Evolutionary conservation across 1,284 basidiomycete species (phyloP).

Genomic region (Heterobasidion irregulare): DNA sequence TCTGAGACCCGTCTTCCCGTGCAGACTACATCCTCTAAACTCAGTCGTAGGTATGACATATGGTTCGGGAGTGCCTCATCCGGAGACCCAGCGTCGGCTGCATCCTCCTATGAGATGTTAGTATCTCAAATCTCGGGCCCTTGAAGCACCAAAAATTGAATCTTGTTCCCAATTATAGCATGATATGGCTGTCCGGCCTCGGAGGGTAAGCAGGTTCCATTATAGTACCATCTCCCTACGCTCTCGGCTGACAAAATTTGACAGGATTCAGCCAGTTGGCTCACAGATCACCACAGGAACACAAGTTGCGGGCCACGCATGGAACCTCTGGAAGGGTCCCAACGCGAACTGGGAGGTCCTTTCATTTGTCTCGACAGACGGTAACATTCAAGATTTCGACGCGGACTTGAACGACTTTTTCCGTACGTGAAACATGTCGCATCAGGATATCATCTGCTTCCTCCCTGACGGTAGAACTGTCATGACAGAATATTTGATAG

Average conservation of each 20-base stretch:
- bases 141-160: background rate
- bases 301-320: slow-evolving; percentile 38
- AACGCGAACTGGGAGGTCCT: slow-evolving; percentile 49
- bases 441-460: background rate
- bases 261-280: slow-evolving; percentile 47
- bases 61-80: slow-evolving; percentile 38
- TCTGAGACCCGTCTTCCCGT: background rate
- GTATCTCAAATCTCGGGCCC: slow-evolving; percentile 7
- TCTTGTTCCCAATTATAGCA: slow-evolving; percentile 22
- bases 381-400: slow-evolving; percentile 42
- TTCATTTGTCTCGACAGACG: slow-evolving; percentile 42
- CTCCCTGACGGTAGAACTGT: background rate
- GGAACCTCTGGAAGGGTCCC: slow-evolving; percentile 50
- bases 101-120: slow-evolving; percentile 49
- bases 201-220: slow-evolving; percentile 33
- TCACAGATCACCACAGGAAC: slow-evolving; percentile 35
- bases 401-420: slow-evolving; percentile 52
- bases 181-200: slow-evolving; percentile 56
- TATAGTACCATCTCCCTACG: background rate
- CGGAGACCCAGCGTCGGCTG: slow-evolving; percentile 36
- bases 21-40: background rate
- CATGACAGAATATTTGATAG: slow-evolving; percentile 29
- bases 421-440: slow-evolving; percentile 20
- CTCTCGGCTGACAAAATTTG: background rate
- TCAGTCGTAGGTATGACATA: slow-evolving; percentile 41